These are phyloP conservation scores for Populus nigra DNA, from an alignment of 345 rosid species.

Conservation along the genomic window DNA sequence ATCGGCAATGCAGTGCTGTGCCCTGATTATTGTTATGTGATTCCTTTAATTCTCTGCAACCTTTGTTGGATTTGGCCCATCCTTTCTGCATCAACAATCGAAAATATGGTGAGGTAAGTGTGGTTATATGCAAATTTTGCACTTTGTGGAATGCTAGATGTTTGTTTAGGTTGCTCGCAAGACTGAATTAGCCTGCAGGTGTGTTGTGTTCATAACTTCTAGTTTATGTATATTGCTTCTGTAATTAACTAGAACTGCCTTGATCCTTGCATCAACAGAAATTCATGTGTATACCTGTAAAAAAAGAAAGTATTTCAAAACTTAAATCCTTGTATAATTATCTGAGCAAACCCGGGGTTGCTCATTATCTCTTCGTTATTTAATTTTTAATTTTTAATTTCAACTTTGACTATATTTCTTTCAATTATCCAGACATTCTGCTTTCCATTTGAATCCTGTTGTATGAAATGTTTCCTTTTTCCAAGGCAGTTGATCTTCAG, in stretches of 20 bases:
- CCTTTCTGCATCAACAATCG: not conserved
- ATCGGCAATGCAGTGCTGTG: not conserved
- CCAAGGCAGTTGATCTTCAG: not conserved
- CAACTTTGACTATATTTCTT: no score
- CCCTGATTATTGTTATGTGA: not conserved
- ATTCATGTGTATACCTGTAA: no score
- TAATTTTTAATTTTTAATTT: no score
- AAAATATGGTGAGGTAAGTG: not conserved
- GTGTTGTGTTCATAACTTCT: not conserved
- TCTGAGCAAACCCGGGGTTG: no score
- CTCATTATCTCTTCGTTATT: no score
- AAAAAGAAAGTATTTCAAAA: no score
- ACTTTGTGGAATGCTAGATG: not conserved
- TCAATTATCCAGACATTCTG: no score
- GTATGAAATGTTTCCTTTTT: not conserved
- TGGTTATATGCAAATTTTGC: not conserved
- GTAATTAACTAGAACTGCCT: no score
- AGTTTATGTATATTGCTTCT: no score
- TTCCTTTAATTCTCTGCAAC: not conserved
- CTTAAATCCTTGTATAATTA: no score
- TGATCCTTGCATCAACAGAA: no score
- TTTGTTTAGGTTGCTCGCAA: not conserved
- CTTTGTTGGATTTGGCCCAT: not conserved
- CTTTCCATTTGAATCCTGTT: no score
- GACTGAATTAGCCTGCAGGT: not conserved